phyloP scores from a whole-genome alignment of 495 filamentous ascomycete genomes.

The Ramalina peruviana region DNA sequence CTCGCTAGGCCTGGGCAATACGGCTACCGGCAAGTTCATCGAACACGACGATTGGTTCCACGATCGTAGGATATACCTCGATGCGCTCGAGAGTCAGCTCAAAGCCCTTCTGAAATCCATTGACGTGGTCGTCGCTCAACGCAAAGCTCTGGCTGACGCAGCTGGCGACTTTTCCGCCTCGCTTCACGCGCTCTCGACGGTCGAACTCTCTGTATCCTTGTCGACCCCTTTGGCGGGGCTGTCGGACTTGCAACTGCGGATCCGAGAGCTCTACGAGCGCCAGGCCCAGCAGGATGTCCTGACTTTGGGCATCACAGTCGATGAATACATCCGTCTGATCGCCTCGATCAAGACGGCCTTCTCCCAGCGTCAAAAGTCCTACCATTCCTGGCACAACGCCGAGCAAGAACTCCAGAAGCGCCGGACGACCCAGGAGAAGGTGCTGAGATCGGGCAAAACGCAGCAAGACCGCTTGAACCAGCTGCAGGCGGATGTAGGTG shows the following conservation, averaged over 20 bases:
- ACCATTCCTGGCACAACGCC: slow-evolving; percentile 79
- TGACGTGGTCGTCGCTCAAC: slow-evolving; percentile 78
- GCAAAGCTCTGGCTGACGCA: slow-evolving; percentile 84
- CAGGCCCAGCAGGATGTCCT: slow-evolving; percentile 96
- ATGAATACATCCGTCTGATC: slow-evolving; percentile 95
- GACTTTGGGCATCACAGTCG: slow-evolving; percentile 90
- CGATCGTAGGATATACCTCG: slow-evolving; percentile 84
- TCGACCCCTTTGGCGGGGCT: slow-evolving; percentile 79
- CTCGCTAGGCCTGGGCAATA: slow-evolving; percentile 61
- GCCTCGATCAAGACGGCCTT: slow-evolving; percentile 88
- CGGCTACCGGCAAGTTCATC: slow-evolving; percentile 68
- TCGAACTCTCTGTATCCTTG: slow-evolving; percentile 78
- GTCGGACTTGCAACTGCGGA: slow-evolving; percentile 82
- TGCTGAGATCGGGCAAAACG: slow-evolving; percentile 79
- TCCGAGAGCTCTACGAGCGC: slow-evolving; percentile 87
- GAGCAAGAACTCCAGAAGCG: slow-evolving; percentile 82
- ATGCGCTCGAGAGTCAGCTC: slow-evolving; percentile 87
- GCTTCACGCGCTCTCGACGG: slow-evolving; percentile 74
- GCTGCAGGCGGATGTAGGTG: slow-evolving; percentile 76
- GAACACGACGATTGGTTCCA: slow-evolving; percentile 99
- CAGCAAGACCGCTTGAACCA: slow-evolving; percentile 93
- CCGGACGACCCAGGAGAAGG: slow-evolving; percentile 74
- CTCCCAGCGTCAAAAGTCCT: slow-evolving; percentile 83
- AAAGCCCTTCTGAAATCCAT: slow-evolving; percentile 88
- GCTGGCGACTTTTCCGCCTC: slow-evolving; percentile 85